Evolutionary conservation across 2,329 filamentous ascomycete species (phyloP), one percentile per base, ranked within the genome.

Genomic region (Pleoardoris graminearum): DNA sequence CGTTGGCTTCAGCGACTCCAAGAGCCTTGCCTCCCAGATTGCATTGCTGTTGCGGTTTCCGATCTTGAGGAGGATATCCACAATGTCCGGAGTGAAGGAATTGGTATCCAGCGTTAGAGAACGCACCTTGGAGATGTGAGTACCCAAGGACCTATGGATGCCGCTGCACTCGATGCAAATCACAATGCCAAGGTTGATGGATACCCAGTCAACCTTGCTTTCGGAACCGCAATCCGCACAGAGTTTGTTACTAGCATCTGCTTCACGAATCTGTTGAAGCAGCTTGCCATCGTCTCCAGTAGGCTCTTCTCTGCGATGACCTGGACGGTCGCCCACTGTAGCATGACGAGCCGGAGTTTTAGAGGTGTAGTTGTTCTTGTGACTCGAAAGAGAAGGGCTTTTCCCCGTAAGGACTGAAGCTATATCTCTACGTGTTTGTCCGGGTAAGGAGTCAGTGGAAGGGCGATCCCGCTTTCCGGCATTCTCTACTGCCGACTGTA

Each of bases 161-260:
- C 94, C 94, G 70, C 92, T 96, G 76, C 94, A 99, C 74, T 99
- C 93, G 70, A 97, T 97, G 76, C 94, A 99, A 17, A 99, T 82
- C 48, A 99, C 87, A 54, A 99, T 96, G 39, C 90, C 94, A 4
- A 99, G 81, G 66, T 99, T 99, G 75, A 99, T 96, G 0, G 94
- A 97, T 23, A 97, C 94, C 94, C 94, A 99, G 74, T 99, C 94
- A 19, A 96, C 92, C 77, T 97, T 97, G 67, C 86, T 84, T 29
- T 89, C 88, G 7, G 91, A 95, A 10, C 90, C 90, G 69, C 94
- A 99, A 72, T 99, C 94, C 14, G 94, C 94, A 70, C 94, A 99
- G 83, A 88, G 89, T 61, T 85, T 88, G 74, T 99, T 99, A 35
- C 91, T 92, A 65, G 96, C 89, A 67, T 99, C 94, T 44, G 88